A percentile compares a stretch with the other conserved stretches of the same genome.
phyloP scores from a whole-genome alignment of 169 alveolate genomes.

The Plasmodium vivax region DNA sequence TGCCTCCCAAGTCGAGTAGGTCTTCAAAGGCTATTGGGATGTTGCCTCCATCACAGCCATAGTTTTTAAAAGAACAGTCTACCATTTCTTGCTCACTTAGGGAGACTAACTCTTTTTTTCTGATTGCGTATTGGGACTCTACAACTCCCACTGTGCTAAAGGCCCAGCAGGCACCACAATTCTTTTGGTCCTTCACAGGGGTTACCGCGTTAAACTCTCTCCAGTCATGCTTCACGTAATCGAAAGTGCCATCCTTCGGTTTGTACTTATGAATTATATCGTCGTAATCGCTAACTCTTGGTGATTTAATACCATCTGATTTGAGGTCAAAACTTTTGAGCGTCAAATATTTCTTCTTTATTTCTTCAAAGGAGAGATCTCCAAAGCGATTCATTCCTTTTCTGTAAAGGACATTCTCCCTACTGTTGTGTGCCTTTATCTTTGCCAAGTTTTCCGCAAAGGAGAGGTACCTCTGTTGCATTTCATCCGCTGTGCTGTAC shows the following conservation, averaged over 20 bases:
- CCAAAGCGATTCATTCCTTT: conserved; percentile 74
- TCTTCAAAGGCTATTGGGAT: conserved; percentile 86
- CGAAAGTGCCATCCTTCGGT: neutral
- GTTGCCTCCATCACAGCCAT: conserved; percentile 91
- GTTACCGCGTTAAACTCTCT: conserved; percentile 78
- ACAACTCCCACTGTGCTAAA: conserved; percentile 85
- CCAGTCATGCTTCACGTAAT: conserved; percentile 76
- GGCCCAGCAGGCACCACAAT: conserved; percentile 92
- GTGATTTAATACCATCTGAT: neutral
- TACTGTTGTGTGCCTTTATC: conserved; percentile 66
- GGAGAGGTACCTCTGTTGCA: conserved; percentile 26
- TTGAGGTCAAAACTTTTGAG: neutral
- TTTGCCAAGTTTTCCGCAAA: conserved; percentile 40
- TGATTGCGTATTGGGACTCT: conserved; percentile 79
- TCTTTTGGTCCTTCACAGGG: conserved; percentile 84
- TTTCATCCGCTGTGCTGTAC: conserved; percentile 32
- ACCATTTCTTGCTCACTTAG: conserved; percentile 91
- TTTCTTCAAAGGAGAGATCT: conserved; percentile 75
- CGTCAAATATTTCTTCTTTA: conserved; percentile 4
- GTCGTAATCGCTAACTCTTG: neutral
- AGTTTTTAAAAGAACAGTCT: conserved; percentile 82
- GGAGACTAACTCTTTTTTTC: conserved; percentile 23
- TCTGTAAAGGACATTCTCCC: conserved; percentile 15
- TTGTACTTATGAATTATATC: conserved; percentile 15
- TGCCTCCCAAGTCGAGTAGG: conserved; percentile 78